Conservation (phyloP, 163 green algal species). For the Scenedesmus sp. region DNA sequence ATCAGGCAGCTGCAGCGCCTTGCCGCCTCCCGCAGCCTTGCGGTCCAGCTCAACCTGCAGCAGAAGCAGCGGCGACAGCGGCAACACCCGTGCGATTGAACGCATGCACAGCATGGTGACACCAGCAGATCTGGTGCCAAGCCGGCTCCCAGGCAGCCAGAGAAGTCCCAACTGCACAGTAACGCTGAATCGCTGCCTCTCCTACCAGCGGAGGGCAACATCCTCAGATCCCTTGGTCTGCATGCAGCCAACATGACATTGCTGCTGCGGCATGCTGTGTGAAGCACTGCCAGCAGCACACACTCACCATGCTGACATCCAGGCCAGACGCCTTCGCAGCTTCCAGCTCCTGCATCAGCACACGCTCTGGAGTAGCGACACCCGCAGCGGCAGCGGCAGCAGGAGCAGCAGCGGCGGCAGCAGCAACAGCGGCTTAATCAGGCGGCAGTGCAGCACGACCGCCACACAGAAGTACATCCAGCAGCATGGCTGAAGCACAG, state of each 20-base stretch:
- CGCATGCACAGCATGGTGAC: background rate
- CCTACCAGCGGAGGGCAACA: too few relatives aligned
- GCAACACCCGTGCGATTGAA: background rate
- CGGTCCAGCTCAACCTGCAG: constrained; percentile 18
- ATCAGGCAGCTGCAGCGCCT: constrained; percentile 34
- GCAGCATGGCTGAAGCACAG: too few relatives aligned
- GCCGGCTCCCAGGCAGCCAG: background rate
- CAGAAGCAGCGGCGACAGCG: constrained; percentile 19
- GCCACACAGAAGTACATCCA: too few relatives aligned
- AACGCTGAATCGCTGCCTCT: too few relatives aligned
- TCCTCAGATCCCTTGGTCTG: background rate
- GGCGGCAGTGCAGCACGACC: background rate
- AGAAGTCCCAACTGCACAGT: too few relatives aligned
- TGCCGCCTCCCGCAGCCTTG: background rate
- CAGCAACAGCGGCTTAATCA: background rate
- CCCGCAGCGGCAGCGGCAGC: constrained; percentile 14
- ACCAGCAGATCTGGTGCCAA: too few relatives aligned
- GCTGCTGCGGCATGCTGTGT: background rate
- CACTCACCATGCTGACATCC: constrained; percentile 29
- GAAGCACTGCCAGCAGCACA: too few relatives aligned
- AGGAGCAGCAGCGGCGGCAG: background rate
- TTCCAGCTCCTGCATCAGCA: constrained; percentile 49
- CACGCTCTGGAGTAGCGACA: constrained; percentile 7
- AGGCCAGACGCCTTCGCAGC: constrained; percentile 25
- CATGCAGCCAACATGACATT: background rate